Evolutionary conservation across 2,329 filamentous ascomycete genomes (phyloP).

Genomic region (Aspergillus jensenii): DNA sequence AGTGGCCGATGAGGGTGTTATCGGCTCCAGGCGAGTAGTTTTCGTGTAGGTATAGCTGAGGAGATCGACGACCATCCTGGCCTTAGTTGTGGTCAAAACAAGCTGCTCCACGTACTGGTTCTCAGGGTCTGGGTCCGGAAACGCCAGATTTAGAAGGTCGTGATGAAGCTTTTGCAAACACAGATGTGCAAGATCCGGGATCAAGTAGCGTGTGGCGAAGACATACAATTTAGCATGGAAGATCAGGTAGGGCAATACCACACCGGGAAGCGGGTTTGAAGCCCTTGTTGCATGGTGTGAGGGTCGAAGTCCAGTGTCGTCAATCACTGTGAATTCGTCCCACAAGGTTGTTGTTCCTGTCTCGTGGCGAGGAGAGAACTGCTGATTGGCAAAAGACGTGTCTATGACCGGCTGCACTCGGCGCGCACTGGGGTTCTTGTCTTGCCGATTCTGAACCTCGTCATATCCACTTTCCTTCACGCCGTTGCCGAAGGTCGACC

Average conservation of each 20-base stretch:
- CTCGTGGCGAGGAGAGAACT: slow-evolving; percentile 28
- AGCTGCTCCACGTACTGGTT: slow-evolving; percentile 23
- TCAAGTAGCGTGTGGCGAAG: slow-evolving; percentile 43
- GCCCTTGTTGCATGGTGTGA: slow-evolving; percentile 8
- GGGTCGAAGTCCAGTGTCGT: slow-evolving; percentile 32
- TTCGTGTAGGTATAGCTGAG: slow-evolving; percentile 41
- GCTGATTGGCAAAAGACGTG: slow-evolving; percentile 39
- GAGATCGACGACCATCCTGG: slow-evolving; percentile 38
- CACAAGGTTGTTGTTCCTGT: slow-evolving; percentile 36
- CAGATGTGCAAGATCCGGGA: slow-evolving; percentile 40
- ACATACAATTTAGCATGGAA: slow-evolving; percentile 47
- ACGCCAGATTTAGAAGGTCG: slow-evolving; percentile 34
- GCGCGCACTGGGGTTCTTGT: not conserved
- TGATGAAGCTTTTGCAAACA: slow-evolving; percentile 41
- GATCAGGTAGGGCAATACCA: slow-evolving; percentile 38
- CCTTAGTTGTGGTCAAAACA: slow-evolving; percentile 28
- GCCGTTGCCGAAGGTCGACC: slow-evolving; percentile 4
- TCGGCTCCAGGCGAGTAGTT: slow-evolving; percentile 41
- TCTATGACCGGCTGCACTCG: slow-evolving; percentile 27
- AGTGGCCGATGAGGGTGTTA: slow-evolving; percentile 34
- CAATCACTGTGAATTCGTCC: slow-evolving; percentile 39
- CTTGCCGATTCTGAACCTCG: not conserved
- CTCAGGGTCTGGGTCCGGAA: slow-evolving; percentile 19
- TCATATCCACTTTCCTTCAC: not conserved
- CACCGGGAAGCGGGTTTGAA: slow-evolving; percentile 11